These are phyloP conservation scores for Suillus placidus DNA, from an alignment of 768 basidiomycete genomes.

Conservation along the genomic window DNA sequence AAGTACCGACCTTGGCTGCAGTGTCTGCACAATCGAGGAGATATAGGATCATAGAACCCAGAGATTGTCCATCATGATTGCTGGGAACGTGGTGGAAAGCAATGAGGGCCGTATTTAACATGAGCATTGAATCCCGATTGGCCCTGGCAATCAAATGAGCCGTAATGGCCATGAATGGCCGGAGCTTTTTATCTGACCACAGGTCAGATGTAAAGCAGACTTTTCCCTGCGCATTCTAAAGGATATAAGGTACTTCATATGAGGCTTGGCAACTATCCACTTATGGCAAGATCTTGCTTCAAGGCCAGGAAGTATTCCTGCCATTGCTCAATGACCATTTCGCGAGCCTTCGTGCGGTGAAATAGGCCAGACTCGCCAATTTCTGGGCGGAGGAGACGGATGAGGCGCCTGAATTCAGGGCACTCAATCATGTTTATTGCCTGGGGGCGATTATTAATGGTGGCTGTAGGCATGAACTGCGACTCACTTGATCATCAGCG, in stretches of 20 bases:
- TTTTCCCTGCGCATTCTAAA: constrained; percentile 13
- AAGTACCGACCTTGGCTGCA: neutral
- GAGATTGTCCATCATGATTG: too few relatives aligned
- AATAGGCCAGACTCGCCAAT: constrained; percentile 29
- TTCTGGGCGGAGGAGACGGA: constrained; percentile 23
- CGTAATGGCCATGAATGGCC: constrained; percentile 35
- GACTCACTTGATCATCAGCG: too few relatives aligned
- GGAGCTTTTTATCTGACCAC: constrained; percentile 34
- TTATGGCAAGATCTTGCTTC: constrained; percentile 26
- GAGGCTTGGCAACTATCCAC: neutral
- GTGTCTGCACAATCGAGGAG: constrained; percentile 10
- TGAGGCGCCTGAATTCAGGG: constrained; percentile 26
- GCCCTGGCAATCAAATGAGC: constrained; percentile 29
- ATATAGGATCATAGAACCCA: too few relatives aligned
- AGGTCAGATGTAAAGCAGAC: constrained; percentile 36
- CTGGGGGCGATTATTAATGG: neutral
- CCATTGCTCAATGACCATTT: constrained; percentile 26
- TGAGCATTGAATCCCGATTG: neutral
- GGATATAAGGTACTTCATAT: neutral
- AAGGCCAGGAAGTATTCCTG: constrained; percentile 22
- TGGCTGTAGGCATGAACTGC: neutral
- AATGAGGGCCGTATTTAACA: constrained; percentile 13
- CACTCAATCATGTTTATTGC: constrained; percentile 22
- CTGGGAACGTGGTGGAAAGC: too few relatives aligned
- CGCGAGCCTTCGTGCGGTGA: constrained; percentile 23